Evolutionary conservation across 164 flowering plant genomes (phyloP).

Genomic region (Chloranthus sessilifolius): DNA sequence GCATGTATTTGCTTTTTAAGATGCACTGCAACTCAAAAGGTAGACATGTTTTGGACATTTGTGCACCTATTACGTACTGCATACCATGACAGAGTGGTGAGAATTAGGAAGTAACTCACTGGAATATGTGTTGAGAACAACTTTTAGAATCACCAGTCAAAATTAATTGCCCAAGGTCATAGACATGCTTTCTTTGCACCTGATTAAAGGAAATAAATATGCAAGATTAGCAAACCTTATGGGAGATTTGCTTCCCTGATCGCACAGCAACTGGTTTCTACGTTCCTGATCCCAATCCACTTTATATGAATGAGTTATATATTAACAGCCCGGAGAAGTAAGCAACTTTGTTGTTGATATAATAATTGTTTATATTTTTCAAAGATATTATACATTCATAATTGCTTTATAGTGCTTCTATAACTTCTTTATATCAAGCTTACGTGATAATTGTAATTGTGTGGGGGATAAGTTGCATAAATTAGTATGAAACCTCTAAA

Average conservation of each 20-base stretch:
- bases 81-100: not conserved
- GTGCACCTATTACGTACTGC: not conserved
- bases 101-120: slow-evolving; percentile 40
- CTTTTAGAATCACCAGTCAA: slow-evolving; percentile 68
- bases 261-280: slow-evolving; percentile 40
- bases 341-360: slow-evolving; percentile 11
- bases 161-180: slow-evolving; percentile 68
- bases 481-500: no score
- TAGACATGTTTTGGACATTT: no score
- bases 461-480: no score
- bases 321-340: slow-evolving; percentile 44
- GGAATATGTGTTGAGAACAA: slow-evolving; percentile 67
- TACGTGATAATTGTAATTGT: no score
- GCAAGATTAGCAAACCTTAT: slow-evolving; percentile 36
- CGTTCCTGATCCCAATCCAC: slow-evolving; percentile 49
- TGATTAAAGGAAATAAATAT: slow-evolving; percentile 17
- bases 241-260: slow-evolving; percentile 62
- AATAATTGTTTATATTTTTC: no score
- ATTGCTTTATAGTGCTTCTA: no score
- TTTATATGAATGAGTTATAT: slow-evolving; percentile 37
- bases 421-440: no score
- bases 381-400: no score
- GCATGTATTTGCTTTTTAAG: no score
- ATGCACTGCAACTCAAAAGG: no score
- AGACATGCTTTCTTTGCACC: slow-evolving; percentile 94